These are phyloP conservation scores for Diphasiastrum complanatum DNA, from an alignment of 83 land plant species.

Conservation along the genomic window DNA sequence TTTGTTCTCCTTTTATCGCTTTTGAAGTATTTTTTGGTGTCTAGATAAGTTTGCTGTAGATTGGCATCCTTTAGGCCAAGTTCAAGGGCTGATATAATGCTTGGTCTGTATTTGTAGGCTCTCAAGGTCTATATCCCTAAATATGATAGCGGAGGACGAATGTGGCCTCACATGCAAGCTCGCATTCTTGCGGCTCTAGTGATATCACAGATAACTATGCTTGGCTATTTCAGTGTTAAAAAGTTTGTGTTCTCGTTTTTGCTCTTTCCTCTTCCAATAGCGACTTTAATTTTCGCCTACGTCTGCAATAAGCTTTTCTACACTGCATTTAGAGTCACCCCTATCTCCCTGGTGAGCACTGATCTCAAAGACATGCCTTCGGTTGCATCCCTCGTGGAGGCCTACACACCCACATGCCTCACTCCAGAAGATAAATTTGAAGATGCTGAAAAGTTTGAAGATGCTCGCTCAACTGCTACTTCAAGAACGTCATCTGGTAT, in stretches of 20 bases:
- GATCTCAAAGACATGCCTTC: slow-evolving; percentile 50
- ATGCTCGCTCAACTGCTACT: slow-evolving; percentile 34
- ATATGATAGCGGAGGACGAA: slow-evolving; percentile 75
- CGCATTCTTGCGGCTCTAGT: slow-evolving; percentile 62
- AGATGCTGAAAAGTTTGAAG: slow-evolving; percentile 61
- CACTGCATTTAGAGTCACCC: slow-evolving; percentile 32
- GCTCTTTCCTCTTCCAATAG: slow-evolving; percentile 47
- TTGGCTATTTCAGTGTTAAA: slow-evolving; percentile 75
- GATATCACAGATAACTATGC: slow-evolving; percentile 65
- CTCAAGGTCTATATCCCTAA: slow-evolving; percentile 76
- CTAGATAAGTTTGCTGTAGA: no score
- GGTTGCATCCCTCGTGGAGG: slow-evolving; percentile 37
- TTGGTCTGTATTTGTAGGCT: slow-evolving; percentile 40
- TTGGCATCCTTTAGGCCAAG: no score
- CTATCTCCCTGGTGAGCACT: slow-evolving; percentile 49
- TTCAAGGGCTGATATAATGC: background rate
- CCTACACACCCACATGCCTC: slow-evolving; percentile 64
- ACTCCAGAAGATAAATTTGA: slow-evolving; percentile 26
- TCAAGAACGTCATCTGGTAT: slow-evolving; percentile 20
- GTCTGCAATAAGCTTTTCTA: slow-evolving; percentile 23
- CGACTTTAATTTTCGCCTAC: slow-evolving; percentile 14
- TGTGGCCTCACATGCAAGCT: slow-evolving; percentile 90
- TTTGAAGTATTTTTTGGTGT: background rate
- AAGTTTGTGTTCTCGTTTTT: slow-evolving; percentile 45
- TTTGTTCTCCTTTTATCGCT: background rate